Percentiles rank a stretch among this genome's conserved stretches.
phyloP scores from a whole-genome alignment of 495 filamentous ascomycete genomes.

The Letharia columbiana region DNA sequence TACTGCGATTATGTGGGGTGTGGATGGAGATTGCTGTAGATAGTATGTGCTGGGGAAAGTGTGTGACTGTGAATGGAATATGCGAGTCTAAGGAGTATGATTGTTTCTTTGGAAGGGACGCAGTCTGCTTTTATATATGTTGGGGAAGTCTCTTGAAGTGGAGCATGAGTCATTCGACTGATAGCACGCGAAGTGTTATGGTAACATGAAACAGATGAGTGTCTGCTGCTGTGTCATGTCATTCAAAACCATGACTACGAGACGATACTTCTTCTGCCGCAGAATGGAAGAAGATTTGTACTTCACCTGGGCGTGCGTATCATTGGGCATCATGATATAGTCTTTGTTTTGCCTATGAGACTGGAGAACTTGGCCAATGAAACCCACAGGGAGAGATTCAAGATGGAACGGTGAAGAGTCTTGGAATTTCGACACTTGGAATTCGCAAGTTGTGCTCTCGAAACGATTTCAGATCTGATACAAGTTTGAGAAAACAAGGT shows the following conservation, averaged over 20 bases:
- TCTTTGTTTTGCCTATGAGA: not conserved
- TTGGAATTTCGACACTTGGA: not conserved
- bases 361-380: not conserved
- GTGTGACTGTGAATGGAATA: no score
- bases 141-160: not conserved
- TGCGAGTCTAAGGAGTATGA: no score
- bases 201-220: not conserved
- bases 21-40: not conserved
- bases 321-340: not conserved
- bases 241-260: not conserved
- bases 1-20: not conserved
- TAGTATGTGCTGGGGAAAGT: not conserved
- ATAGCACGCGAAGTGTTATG: not conserved
- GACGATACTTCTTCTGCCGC: not conserved
- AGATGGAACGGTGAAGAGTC: not conserved
- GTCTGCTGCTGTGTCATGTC: not conserved
- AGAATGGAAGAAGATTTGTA: not conserved
- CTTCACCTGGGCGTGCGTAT: not conserved
- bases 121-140: not conserved
- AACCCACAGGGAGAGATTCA: not conserved
- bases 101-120: not conserved
- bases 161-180: not conserved
- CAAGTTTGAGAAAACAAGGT: no score
- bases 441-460: no score
- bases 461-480: not conserved